Evolutionary conservation across 129 eudicot genomes (phyloP), one percentile per base, ranked within the genome.

Genomic region (Helianthus tuberosus): DNA sequence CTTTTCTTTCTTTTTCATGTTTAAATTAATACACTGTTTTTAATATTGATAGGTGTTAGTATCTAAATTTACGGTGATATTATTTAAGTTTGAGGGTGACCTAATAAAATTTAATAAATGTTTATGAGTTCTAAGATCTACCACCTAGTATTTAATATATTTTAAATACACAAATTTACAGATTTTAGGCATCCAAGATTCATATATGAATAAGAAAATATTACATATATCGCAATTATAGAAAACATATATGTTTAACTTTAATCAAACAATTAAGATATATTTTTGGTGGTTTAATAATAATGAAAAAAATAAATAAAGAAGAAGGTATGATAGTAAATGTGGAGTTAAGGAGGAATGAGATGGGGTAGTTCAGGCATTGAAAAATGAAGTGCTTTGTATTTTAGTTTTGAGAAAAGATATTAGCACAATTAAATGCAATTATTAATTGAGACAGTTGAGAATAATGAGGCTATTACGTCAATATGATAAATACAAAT

Each of bases 311-410:
- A 51, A 3, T 43, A 73, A 61, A 57, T 13, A 52, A 71, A 71
- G 7, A 46, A 11, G 52, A 71, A 52, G 10, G 67, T 52, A 10
- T 52, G 68, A 52, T 64, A 53, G 77, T 78, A 78, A 78, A 78
- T 78, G 82, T 78, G 67, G 58, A 76, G 74, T 76, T 67, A 76
- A 66, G 68, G 80, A 67, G 74, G 82, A 78, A 64, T 78, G 72
- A 78, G 82, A 78, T 78, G 82, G 67, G 82, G 82, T 78, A 64
- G 82, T 78, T 78, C 77, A 64, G 7, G 77, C 82, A 78, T 78
- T 78, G 77, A 78, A 71, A 78, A 71, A 78, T 11, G 80, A 71
- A 78, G 66, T 71, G 73, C 72, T 67, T 14, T 78, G 77, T 71
- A 78, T 78, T 71, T 78, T 71, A 71, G 73, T 71, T 52, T 29